Conservation (phyloP, 176 grass and related monocot species). For the Musa schizocarpa region DNA sequence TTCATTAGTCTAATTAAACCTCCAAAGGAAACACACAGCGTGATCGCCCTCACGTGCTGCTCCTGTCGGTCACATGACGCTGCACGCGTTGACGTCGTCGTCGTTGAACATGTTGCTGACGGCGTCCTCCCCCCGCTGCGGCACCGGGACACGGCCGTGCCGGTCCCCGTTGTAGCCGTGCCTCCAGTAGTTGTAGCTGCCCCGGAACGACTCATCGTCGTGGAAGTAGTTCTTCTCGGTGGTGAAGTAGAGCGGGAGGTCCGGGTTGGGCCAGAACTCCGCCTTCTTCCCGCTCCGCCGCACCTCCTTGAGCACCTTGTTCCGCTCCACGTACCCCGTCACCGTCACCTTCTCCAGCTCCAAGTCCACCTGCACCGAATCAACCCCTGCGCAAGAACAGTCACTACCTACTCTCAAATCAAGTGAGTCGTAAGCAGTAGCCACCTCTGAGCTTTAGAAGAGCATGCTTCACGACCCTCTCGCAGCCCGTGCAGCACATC, state of each 20-base stretch:
- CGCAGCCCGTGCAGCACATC: conserved; percentile 80
- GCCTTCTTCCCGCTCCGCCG: conserved; percentile 77
- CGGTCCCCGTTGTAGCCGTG: conserved; percentile 92
- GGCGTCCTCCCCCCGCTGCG: conserved; percentile 60
- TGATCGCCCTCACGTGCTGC: no score
- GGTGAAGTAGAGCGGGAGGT: conserved; percentile 74
- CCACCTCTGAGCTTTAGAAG: conserved; percentile 56
- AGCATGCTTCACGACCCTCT: conserved; percentile 50
- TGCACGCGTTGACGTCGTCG: conserved; percentile 58
- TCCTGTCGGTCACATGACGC: conserved; percentile 40
- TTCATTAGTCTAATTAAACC: no score
- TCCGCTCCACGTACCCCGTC: conserved; percentile 68
- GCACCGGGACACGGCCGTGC: conserved; percentile 37
- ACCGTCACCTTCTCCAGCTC: conserved; percentile 71
- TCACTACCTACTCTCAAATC: no score
- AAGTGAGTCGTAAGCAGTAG: neutral
- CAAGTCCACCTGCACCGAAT: conserved; percentile 56
- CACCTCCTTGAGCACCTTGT: conserved; percentile 79
- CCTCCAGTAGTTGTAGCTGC: conserved; percentile 59
- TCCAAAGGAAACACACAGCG: no score
- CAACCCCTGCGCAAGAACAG: conserved; percentile 31
- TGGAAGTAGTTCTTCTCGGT: conserved; percentile 44
- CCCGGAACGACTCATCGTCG: conserved; percentile 75
- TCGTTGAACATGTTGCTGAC: conserved; percentile 75
- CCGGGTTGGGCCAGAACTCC: conserved; percentile 60